These are phyloP conservation scores for Lasiodiplodia sp. DNA, from an alignment of 2,329 filamentous ascomycete genomes.

Conservation along the genomic window DNA sequence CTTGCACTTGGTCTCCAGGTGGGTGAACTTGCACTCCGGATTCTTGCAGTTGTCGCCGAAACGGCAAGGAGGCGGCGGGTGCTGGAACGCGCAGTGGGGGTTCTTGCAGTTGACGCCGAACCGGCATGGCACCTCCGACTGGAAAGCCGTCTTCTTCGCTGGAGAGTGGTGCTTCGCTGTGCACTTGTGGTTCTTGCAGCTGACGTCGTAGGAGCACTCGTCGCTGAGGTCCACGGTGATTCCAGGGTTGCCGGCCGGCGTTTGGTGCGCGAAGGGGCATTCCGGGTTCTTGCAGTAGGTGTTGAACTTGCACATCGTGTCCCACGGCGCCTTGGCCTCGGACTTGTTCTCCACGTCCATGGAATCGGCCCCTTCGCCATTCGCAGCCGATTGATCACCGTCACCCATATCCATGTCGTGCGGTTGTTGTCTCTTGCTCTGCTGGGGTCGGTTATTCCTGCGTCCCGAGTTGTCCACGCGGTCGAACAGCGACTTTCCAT, in stretches of 20 bases:
- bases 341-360: slow-evolving; percentile 67
- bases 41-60: slow-evolving; percentile 89
- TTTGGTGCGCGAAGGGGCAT: slow-evolving; percentile 94
- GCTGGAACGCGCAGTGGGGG: slow-evolving; percentile 83
- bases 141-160: slow-evolving; percentile 77
- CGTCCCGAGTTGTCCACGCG: slow-evolving; percentile 61
- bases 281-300: slow-evolving; percentile 85
- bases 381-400: slow-evolving; percentile 41
- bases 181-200: slow-evolving; percentile 96
- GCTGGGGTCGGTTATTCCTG: slow-evolving; percentile 56
- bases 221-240: slow-evolving; percentile 80
- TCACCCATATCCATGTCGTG: slow-evolving; percentile 48
- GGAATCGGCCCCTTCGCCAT: slow-evolving; percentile 48
- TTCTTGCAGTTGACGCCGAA: slow-evolving; percentile 91
- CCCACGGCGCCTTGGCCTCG: slow-evolving; percentile 62
- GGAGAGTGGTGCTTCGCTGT: slow-evolving; percentile 91
- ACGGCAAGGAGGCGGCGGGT: slow-evolving; percentile 88
- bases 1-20: slow-evolving; percentile 83
- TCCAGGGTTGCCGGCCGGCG: slow-evolving; percentile 82
- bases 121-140: slow-evolving; percentile 85
- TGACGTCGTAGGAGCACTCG: slow-evolving; percentile 82
- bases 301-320: slow-evolving; percentile 88
- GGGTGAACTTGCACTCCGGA: slow-evolving; percentile 86
- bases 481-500: slow-evolving; percentile 72
- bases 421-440: slow-evolving; percentile 51